These are phyloP conservation scores for Hordeum vulgare DNA, from an alignment of 176 grass and related monocot genomes.

Conservation along the genomic window DNA sequence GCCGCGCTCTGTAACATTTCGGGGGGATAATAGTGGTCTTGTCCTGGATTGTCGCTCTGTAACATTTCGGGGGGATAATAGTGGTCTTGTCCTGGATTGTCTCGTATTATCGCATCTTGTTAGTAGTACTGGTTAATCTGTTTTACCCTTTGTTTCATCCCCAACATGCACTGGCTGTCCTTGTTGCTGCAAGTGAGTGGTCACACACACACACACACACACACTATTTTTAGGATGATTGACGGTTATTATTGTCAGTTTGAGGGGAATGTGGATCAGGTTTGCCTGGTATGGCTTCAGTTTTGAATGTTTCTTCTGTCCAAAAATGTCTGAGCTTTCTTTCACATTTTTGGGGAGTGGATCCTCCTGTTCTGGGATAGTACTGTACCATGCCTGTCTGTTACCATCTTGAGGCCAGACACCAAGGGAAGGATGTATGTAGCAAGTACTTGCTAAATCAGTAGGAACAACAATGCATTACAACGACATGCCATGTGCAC, in stretches of 20 bases:
- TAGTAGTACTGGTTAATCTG: not conserved
- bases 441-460: not conserved
- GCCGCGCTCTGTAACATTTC: not conserved
- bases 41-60: not conserved
- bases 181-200: not conserved
- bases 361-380: not conserved
- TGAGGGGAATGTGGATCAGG: not conserved
- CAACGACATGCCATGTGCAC: not conserved
- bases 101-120: not conserved
- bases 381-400: not conserved
- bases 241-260: not conserved
- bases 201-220: not conserved
- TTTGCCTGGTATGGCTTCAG: not conserved
- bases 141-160: not conserved
- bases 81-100: conserved; percentile 1
- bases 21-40: conserved; percentile 8
- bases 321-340: not conserved
- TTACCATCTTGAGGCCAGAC: not conserved
- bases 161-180: not conserved
- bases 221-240: not conserved
- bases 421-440: not conserved
- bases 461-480: not conserved
- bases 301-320: not conserved
- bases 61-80: conserved; percentile 6
- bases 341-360: not conserved